phyloP scores from a whole-genome alignment of 2,329 filamentous ascomycete species.

The Fusarium dimerum region DNA sequence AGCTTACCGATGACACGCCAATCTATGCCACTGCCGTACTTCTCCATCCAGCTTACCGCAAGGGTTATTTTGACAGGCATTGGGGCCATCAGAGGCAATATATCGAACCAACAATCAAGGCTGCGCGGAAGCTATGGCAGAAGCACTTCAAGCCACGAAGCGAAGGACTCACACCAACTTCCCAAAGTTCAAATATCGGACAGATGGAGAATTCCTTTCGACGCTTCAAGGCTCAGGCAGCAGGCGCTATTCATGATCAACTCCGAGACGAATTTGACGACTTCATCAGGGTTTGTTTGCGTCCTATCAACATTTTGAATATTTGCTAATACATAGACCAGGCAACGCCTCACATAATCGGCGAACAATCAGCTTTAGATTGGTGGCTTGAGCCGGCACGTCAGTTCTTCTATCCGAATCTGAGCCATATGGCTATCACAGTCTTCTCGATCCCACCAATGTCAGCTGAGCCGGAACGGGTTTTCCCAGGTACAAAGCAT shows the following conservation, averaged over 20 bases:
- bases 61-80: neutral
- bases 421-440: conserved; percentile 9
- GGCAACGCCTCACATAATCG: conserved; percentile 5
- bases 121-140: neutral
- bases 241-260: neutral
- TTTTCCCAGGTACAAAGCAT: conserved; percentile 8
- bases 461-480: conserved; percentile 10
- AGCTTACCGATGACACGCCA: conserved; percentile 4
- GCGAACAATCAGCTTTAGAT: conserved; percentile 3
- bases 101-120: neutral
- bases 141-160: neutral
- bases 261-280: neutral
- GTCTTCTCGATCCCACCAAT: conserved; percentile 11
- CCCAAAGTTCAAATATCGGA: neutral
- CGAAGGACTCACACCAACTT: neutral
- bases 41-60: neutral
- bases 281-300: neutral
- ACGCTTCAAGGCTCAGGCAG: neutral
- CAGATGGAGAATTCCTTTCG: neutral
- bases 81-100: neutral
- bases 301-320: neutral
- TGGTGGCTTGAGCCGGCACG: conserved; percentile 9
- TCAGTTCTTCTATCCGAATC: conserved; percentile 5
- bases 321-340: conserved; percentile 2
- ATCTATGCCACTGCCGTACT: neutral